Evolutionary conservation across 176 grass and related monocot species (phyloP).

Genomic region (Phoenix dactylifera): DNA sequence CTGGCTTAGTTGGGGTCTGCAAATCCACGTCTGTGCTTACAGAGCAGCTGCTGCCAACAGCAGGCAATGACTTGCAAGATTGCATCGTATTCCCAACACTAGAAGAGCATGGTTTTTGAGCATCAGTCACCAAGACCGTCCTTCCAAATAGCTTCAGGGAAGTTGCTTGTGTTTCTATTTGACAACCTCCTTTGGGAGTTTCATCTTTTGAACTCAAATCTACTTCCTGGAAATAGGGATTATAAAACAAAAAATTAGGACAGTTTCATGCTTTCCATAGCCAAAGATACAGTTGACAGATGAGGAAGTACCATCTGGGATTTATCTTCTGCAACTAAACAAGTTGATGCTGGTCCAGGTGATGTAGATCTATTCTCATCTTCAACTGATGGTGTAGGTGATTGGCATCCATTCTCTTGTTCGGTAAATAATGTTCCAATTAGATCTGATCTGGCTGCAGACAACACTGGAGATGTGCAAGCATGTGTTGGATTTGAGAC

Average conservation of each 20-base stretch:
- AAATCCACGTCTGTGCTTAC: neutral
- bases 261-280: neutral
- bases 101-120: slow-evolving; percentile 24
- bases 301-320: slow-evolving; percentile 30
- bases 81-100: neutral
- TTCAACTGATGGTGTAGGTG: slow-evolving; percentile 2
- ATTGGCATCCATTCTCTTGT: slow-evolving; percentile 8
- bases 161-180: slow-evolving; percentile 38
- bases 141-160: slow-evolving; percentile 77
- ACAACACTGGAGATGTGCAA: slow-evolving; percentile 33
- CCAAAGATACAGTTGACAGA: neutral
- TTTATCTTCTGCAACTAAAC: slow-evolving; percentile 14
- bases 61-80: neutral
- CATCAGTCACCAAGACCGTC: slow-evolving; percentile 55
- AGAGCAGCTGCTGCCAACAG: neutral
- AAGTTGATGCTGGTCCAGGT: neutral
- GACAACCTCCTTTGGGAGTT: slow-evolving; percentile 36
- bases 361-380: neutral
- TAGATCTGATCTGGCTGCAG: slow-evolving; percentile 22
- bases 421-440: neutral
- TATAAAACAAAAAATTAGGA: neutral
- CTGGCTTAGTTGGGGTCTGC: neutral
- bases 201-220: slow-evolving; percentile 21
- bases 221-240: slow-evolving; percentile 22
- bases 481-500: slow-evolving; percentile 27